Conservation (phyloP, 768 basidiomycete genomes). For the Amanita thiersii region DNA sequence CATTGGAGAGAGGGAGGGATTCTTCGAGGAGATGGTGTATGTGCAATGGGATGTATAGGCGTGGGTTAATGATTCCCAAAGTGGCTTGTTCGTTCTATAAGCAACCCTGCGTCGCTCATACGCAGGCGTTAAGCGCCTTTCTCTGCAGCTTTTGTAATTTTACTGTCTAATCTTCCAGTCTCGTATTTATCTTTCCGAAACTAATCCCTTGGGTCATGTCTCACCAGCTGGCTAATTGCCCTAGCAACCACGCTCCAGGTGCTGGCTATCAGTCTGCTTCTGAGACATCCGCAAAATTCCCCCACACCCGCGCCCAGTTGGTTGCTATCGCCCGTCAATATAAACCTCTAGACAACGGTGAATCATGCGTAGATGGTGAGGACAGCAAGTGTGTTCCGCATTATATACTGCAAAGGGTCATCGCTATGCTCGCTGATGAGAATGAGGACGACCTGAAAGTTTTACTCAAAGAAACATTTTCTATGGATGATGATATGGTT, state of each 20-base stretch:
- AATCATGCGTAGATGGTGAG: slow-evolving; percentile 44
- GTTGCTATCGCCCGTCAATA: slow-evolving; percentile 65
- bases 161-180: neutral
- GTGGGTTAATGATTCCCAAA: neutral
- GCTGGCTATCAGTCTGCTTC: too few relatives aligned
- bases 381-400: slow-evolving; percentile 45
- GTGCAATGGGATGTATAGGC: slow-evolving; percentile 53
- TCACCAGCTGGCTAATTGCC: too few relatives aligned
- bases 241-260: too few relatives aligned
- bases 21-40: slow-evolving; percentile 71
- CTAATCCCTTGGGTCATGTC: too few relatives aligned
- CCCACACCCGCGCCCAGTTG: slow-evolving; percentile 80
- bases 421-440: slow-evolving; percentile 67
- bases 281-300: slow-evolving; percentile 40
- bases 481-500: slow-evolving; percentile 63
- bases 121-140: too few relatives aligned
- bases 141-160: too few relatives aligned
- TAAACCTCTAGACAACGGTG: slow-evolving; percentile 51
- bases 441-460: slow-evolving; percentile 81
- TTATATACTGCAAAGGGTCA: slow-evolving; percentile 62
- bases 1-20: slow-evolving; percentile 37
- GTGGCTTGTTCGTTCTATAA: neutral
- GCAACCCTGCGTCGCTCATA: neutral
- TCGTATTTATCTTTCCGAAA: neutral
- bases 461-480: slow-evolving; percentile 62